These are phyloP conservation scores for Colletotrichum incanum DNA, from an alignment of 2,329 filamentous ascomycete genomes.

Conservation along the genomic window DNA sequence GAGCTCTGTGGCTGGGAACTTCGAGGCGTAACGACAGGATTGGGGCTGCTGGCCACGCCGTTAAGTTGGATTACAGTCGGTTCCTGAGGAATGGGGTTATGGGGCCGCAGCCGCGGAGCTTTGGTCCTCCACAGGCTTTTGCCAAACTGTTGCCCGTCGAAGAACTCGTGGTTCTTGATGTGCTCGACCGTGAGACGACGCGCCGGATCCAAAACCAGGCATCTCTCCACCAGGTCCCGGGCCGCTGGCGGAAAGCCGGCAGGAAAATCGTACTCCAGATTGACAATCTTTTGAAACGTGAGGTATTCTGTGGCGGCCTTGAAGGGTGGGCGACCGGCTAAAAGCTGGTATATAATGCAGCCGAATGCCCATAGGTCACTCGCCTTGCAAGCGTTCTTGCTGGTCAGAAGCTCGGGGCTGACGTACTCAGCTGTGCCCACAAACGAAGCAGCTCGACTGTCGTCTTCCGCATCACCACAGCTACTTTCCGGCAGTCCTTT, in stretches of 20 bases:
- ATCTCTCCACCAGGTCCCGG: conserved; percentile 89
- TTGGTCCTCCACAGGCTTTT: conserved; percentile 90
- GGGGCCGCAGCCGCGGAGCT: conserved; percentile 88
- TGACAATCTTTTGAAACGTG: conserved; percentile 98
- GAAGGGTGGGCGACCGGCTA: conserved; percentile 97
- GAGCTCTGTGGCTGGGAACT: conserved; percentile 55
- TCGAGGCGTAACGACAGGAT: conserved; percentile 51
- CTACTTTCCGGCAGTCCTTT: conserved; percentile 56
- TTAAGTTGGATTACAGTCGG: conserved; percentile 83
- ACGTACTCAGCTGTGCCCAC: conserved; percentile 99
- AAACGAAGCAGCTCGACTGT: conserved; percentile 89
- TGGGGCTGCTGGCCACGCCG: conserved; percentile 58
- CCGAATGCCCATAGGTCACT: conserved; percentile 99
- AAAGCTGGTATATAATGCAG: conserved; percentile 95
- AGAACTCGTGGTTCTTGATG: conserved; percentile 97
- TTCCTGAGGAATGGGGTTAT: conserved; percentile 83
- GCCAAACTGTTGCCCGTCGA: conserved; percentile 89
- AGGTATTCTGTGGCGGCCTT: conserved; percentile 96
- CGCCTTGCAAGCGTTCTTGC: conserved; percentile 97
- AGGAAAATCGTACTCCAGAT: conserved; percentile 94
- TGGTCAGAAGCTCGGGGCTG: conserved; percentile 94
- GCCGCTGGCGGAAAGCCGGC: conserved; percentile 88
- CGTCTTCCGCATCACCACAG: conserved; percentile 65
- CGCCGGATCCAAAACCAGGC: conserved; percentile 89
- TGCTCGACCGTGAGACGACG: conserved; percentile 92